A percentile compares a stretch with the other conserved stretches of the same genome.
Conservation (phyloP, 192 early-diverging fungal genomes). For the Obelidium mucronatum region DNA sequence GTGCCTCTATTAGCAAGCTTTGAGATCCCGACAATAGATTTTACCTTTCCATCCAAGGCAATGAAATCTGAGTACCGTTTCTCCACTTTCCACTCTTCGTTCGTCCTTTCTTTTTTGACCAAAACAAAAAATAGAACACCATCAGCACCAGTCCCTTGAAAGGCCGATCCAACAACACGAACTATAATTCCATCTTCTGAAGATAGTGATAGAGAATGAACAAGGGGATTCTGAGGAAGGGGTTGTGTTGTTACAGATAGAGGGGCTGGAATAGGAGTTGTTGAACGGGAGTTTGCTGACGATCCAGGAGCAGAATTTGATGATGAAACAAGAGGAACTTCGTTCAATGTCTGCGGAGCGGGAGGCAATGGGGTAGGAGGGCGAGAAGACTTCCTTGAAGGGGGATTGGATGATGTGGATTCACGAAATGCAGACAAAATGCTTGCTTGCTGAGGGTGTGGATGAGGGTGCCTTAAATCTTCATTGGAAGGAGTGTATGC, state of each 20-base stretch:
- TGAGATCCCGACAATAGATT: neutral
- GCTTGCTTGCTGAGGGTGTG: too few relatives aligned
- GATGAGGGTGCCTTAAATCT: too few relatives aligned
- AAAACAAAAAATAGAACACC: constrained; percentile 56
- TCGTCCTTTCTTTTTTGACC: constrained; percentile 47
- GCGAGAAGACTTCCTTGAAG: neutral
- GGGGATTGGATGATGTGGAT: too few relatives aligned
- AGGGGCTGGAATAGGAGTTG: neutral
- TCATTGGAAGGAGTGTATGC: too few relatives aligned
- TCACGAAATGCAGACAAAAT: too few relatives aligned
- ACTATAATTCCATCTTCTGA: constrained; percentile 57
- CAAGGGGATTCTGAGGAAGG: neutral
- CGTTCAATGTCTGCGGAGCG: too few relatives aligned
- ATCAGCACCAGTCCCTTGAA: constrained; percentile 64
- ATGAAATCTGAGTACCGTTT: constrained; percentile 91
- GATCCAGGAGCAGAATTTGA: too few relatives aligned
- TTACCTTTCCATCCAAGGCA: constrained; percentile 79
- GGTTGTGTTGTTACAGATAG: neutral
- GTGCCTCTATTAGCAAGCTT: too few relatives aligned
- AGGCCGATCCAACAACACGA: constrained; percentile 59
- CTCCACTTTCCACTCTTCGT: constrained; percentile 81
- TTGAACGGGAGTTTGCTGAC: neutral
- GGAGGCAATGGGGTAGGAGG: constrained; percentile 28
- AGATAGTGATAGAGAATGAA: constrained; percentile 21
- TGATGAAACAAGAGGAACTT: too few relatives aligned